Conservation (phyloP, 2,329 filamentous ascomycete genomes). For the Colletotrichum sp. region DNA sequence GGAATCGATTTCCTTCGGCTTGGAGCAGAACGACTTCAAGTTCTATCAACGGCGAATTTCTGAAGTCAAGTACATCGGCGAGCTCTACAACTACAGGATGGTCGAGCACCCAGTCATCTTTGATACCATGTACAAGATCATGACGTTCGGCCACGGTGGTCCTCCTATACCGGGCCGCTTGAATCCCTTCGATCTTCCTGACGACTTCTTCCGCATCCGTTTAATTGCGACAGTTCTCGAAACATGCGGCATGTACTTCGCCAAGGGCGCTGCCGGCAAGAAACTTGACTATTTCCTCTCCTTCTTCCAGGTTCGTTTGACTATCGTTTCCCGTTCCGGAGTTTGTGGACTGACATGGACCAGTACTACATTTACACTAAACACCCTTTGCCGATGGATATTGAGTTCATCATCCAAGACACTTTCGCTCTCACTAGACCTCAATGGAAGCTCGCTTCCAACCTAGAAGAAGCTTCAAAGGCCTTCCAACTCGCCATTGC, state of each 20-base stretch:
- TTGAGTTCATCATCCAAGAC: slow-evolving; percentile 96
- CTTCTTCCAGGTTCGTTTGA: slow-evolving; percentile 78
- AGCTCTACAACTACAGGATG: slow-evolving; percentile 97
- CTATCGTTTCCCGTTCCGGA: background rate
- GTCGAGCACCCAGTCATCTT: slow-evolving; percentile 95
- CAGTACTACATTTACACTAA: slow-evolving; percentile 95
- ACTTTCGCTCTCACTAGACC: slow-evolving; percentile 84
- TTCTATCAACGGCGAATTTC: slow-evolving; percentile 94
- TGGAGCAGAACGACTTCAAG: slow-evolving; percentile 97
- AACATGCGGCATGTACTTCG: slow-evolving; percentile 95
- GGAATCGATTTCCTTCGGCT: slow-evolving; percentile 84
- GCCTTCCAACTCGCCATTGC: slow-evolving; percentile 87
- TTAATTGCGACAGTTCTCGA: slow-evolving; percentile 89
- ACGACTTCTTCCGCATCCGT: slow-evolving; percentile 96
- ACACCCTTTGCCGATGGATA: slow-evolving; percentile 89
- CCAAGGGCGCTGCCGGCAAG: slow-evolving; percentile 90
- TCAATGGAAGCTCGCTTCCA: slow-evolving; percentile 87
- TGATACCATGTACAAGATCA: slow-evolving; percentile 90
- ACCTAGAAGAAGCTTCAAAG: slow-evolving; percentile 81
- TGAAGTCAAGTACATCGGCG: slow-evolving; percentile 94
- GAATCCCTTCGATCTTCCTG: slow-evolving; percentile 82
- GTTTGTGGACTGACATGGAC: slow-evolving; percentile 17
- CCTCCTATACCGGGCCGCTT: slow-evolving; percentile 79
- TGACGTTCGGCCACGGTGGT: slow-evolving; percentile 91
- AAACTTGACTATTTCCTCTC: slow-evolving; percentile 97